phyloP scores from a whole-genome alignment of 371 early-diverging fungal genomes.

The Mortierella sp. region DNA sequence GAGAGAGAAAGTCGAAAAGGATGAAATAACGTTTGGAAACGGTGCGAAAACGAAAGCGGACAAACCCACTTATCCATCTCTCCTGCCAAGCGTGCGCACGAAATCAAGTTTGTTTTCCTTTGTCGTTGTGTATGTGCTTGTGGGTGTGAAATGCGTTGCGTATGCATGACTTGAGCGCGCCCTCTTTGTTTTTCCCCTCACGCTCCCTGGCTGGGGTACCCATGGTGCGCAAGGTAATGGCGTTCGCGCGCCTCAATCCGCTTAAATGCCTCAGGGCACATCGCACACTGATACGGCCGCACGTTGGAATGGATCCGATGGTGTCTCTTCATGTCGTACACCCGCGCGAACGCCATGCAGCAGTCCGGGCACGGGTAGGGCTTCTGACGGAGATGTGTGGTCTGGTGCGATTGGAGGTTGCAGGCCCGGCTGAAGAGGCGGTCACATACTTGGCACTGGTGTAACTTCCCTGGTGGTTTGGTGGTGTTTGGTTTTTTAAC shows the following conservation, averaged over 20 bases:
- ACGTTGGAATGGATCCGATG: slow-evolving; percentile 6
- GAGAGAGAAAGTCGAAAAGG: neutral
- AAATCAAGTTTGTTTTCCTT: neutral
- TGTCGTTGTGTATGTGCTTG: neutral
- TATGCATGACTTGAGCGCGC: neutral
- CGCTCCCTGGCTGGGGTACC: neutral
- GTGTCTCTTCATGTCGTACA: slow-evolving; percentile 11
- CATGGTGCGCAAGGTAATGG: neutral
- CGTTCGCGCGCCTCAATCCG: slow-evolving; percentile 10
- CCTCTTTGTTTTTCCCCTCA: too few species aligned
- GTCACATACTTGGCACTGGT: neutral
- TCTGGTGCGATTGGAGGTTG: slow-evolving; percentile 6
- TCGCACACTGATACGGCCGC: neutral
- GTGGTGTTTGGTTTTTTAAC: neutral
- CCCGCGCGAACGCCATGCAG: neutral
- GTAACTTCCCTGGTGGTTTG: neutral
- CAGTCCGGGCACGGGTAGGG: neutral
- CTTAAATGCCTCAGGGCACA: neutral
- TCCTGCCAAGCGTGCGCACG: neutral
- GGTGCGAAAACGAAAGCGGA: too few species aligned
- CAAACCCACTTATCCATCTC: neutral
- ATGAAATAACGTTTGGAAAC: neutral
- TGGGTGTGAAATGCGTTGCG: neutral
- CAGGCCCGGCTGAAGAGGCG: slow-evolving; percentile 1
- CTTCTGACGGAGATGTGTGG: neutral